Conservation (phyloP, 495 filamentous ascomycete species). For the Emericellopsis terricola region DNA sequence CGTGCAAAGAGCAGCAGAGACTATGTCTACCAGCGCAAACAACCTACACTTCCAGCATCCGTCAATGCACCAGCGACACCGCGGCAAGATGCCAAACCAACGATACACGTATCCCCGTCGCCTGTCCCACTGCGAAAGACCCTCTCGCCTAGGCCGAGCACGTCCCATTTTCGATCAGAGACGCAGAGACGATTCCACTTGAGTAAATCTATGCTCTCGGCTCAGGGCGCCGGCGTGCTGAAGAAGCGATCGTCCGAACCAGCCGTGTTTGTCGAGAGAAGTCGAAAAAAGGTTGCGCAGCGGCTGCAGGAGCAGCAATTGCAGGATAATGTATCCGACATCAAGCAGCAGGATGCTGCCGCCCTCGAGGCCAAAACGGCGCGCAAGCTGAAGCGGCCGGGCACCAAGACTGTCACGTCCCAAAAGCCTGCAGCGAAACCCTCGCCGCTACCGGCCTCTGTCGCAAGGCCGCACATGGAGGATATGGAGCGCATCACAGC, state of each 20-base stretch:
- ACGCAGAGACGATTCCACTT: too few relatives aligned
- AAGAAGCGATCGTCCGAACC: slow-evolving; percentile 18
- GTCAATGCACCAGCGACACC: neutral
- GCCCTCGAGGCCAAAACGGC: neutral
- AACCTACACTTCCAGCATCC: slow-evolving; percentile 3
- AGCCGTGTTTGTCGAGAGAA: slow-evolving; percentile 30
- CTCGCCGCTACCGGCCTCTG: slow-evolving; percentile 16
- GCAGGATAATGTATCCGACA: too few relatives aligned
- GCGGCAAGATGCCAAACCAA: slow-evolving; percentile 4
- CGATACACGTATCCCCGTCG: slow-evolving; percentile 7
- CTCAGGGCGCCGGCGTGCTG: slow-evolving; percentile 7
- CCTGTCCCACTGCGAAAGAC: slow-evolving; percentile 2
- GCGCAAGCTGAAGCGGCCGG: neutral
- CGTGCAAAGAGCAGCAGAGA: slow-evolving; percentile 17
- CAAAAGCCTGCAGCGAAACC: neutral
- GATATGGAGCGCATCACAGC: slow-evolving; percentile 25
- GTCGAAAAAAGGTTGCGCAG: slow-evolving; percentile 14
- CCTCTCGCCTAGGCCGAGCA: neutral
- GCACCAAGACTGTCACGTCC: neutral
- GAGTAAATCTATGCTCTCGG: too few relatives aligned
- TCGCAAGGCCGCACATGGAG: slow-evolving; percentile 18
- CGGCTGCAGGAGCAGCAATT: too few relatives aligned
- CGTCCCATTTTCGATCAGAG: neutral
- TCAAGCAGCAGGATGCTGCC: too few relatives aligned
- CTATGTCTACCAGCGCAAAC: slow-evolving; percentile 25